A percentile compares a stretch with the other conserved stretches of the same genome.
Conservation (phyloP, 805 yeast species). For the Wickerhamiella siamensis region DNA sequence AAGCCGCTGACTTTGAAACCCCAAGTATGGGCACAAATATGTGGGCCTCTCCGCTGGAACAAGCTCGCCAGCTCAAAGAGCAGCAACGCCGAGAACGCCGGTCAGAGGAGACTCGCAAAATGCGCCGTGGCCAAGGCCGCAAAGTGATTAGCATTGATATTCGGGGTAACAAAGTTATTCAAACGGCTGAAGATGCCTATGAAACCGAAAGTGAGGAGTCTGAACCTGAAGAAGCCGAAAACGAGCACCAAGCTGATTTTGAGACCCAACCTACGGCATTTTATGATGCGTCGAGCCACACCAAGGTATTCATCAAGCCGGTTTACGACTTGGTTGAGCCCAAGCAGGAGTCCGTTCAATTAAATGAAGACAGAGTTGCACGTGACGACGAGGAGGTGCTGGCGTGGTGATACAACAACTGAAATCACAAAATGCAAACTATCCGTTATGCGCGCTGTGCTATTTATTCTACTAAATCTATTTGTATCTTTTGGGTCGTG, state of each 20-base stretch:
- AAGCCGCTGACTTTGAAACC: conserved; percentile 75
- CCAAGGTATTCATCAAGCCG: conserved; percentile 1
- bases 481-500: too few species aligned
- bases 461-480: neutral
- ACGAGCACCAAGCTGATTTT: conserved; percentile 1
- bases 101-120: conserved; percentile 42
- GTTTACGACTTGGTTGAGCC: neutral
- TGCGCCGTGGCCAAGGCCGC: conserved; percentile 58
- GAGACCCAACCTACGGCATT: neutral
- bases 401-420: neutral
- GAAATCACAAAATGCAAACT: neutral
- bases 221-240: conserved; percentile 7
- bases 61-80: conserved; percentile 72
- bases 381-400: conserved; percentile 2
- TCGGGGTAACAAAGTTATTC: conserved; percentile 61
- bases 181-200: conserved; percentile 34
- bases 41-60: conserved; percentile 77
- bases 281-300: neutral
- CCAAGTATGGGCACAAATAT: conserved; percentile 40
- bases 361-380: neutral
- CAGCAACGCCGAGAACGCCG: conserved; percentile 66
- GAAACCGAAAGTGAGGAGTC: conserved; percentile 20
- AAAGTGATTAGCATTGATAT: conserved; percentile 66
- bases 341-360: neutral
- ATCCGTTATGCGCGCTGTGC: neutral